phyloP scores from a whole-genome alignment of 495 filamentous ascomycete genomes.

The Penicillium subrubescens region DNA sequence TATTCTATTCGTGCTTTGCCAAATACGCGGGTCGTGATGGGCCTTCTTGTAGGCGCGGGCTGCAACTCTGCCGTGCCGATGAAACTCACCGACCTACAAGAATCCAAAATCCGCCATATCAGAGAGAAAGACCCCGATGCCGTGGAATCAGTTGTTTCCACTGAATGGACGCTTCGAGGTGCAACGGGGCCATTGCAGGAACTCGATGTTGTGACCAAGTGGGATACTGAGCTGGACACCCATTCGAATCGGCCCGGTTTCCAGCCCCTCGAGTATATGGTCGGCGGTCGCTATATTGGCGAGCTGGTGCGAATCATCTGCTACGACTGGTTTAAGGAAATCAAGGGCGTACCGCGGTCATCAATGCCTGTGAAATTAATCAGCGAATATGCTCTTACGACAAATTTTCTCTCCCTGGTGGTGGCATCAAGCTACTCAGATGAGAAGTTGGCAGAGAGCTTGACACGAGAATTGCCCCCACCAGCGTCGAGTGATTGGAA shows the following conservation, averaged over 20 bases:
- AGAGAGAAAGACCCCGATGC: slow-evolving; percentile 36
- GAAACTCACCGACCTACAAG: slow-evolving; percentile 59
- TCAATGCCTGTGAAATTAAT: slow-evolving; percentile 51
- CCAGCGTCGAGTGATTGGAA: slow-evolving; percentile 42
- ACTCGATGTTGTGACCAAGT: slow-evolving; percentile 59
- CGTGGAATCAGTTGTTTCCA: slow-evolving; percentile 68
- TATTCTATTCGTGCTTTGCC: slow-evolving; percentile 57
- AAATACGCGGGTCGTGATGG: slow-evolving; percentile 70
- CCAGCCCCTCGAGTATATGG: slow-evolving; percentile 82
- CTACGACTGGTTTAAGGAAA: slow-evolving; percentile 57
- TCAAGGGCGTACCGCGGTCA: slow-evolving; percentile 25
- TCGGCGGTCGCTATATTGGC: slow-evolving; percentile 72
- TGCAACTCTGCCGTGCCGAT: slow-evolving; percentile 75
- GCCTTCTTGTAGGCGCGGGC: slow-evolving; percentile 75
- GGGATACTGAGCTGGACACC: slow-evolving; percentile 64
- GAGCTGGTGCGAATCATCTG: slow-evolving; percentile 70
- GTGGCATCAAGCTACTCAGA: slow-evolving; percentile 44
- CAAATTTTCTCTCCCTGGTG: slow-evolving; percentile 64
- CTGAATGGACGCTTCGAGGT: slow-evolving; percentile 76
- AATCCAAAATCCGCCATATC: slow-evolving; percentile 50
- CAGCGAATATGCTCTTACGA: slow-evolving; percentile 59
- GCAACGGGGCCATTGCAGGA: slow-evolving; percentile 60
- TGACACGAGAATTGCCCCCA: slow-evolving; percentile 50
- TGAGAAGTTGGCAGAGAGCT: slow-evolving; percentile 42
- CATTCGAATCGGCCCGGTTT: slow-evolving; percentile 68